Percentiles rank a stretch among this genome's conserved stretches.
Conservation (phyloP, 768 basidiomycete species). For the Melanogaster broomeanus region DNA sequence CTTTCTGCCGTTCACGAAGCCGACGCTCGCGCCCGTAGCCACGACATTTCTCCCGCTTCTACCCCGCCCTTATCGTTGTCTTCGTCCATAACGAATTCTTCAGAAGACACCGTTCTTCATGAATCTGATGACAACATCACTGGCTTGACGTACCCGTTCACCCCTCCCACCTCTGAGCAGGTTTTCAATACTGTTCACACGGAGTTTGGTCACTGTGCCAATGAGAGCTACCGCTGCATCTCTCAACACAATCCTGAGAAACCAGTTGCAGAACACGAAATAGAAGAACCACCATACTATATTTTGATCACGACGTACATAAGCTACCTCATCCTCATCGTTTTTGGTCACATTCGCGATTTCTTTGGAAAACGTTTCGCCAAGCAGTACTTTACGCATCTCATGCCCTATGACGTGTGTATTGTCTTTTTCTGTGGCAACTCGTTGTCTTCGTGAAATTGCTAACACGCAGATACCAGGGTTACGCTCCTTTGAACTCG, state of each 20-base stretch:
- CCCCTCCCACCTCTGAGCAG: slow-evolving; percentile 81
- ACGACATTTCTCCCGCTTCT: slow-evolving; percentile 51
- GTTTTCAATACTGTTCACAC: slow-evolving; percentile 78
- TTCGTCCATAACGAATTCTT: slow-evolving; percentile 67
- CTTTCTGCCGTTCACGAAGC: slow-evolving; percentile 61
- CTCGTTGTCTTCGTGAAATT: slow-evolving; percentile 1
- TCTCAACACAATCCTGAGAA: slow-evolving; percentile 55
- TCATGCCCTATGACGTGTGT: slow-evolving; percentile 83
- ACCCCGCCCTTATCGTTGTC: slow-evolving; percentile 77
- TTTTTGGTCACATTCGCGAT: slow-evolving; percentile 90
- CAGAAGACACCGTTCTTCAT: slow-evolving; percentile 65
- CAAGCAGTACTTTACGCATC: slow-evolving; percentile 70
- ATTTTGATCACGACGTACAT: slow-evolving; percentile 90
- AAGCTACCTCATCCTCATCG: slow-evolving; percentile 90
- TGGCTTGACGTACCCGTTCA: slow-evolving; percentile 58
- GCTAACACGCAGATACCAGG: slow-evolving; percentile 48
- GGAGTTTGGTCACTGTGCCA: slow-evolving; percentile 91
- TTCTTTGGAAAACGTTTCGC: slow-evolving; percentile 88
- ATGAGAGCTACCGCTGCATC: slow-evolving; percentile 69
- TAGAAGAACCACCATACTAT: slow-evolving; percentile 91
- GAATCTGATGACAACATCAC: slow-evolving; percentile 56
- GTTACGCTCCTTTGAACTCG: slow-evolving; percentile 94
- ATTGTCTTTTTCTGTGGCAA: background rate
- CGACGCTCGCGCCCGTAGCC: slow-evolving; percentile 65
- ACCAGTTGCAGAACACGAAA: slow-evolving; percentile 53